Base-by-base conservation (phyloP, 2,329 filamentous ascomycete species). In the Aspergillus pseudotamarii region DNA sequence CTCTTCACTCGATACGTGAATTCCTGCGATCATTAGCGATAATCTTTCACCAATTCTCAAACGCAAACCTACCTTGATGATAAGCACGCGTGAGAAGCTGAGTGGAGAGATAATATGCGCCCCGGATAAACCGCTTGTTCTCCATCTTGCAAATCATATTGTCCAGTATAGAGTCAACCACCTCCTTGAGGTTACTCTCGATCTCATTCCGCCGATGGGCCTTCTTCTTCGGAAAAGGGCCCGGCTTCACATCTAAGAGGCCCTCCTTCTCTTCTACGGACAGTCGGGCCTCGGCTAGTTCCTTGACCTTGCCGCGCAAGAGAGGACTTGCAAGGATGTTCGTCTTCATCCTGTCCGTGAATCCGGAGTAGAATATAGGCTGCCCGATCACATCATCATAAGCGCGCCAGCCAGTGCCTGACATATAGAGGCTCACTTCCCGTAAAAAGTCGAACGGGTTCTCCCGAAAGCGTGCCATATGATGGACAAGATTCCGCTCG, bases 111-210 rank as follows among this genome's bases (percentile, higher is more conserved):
- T 97, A 99, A 76, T 98, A 98, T 54, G 95, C 94, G 28, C 92
- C 88, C 56, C 95, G 85, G 69, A 99, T 97, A 74, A 98, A 98
- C 2, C 87, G 83, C 75, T 94, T 96, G 83, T 91, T 96, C 79
- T 99, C 95, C 85, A 98, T 94, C 80, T 99, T 99, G 86, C 94
- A 98, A 66, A 99, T 97, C 95, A 99, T 98, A 66, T 90, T 88
- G 74, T 97, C 93, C 28, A 93, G 92, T 86, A 95, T 89, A 68
- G 90, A 89, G 67, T 95, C 92, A 4, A 92, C 91, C 5, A 97
- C 89, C 73, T 97, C 89, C 60, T 88, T 85, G 53, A 99, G 81
- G 62, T 89, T 89, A 43, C 84, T 83, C 73, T 93, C 89, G 61
- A 98, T 87, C 70, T 91, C 88, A 61, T 80, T 82, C 57, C 75